Base-by-base conservation (phyloP, 768 basidiomycete genomes). In the Epithele typhae region DNA sequence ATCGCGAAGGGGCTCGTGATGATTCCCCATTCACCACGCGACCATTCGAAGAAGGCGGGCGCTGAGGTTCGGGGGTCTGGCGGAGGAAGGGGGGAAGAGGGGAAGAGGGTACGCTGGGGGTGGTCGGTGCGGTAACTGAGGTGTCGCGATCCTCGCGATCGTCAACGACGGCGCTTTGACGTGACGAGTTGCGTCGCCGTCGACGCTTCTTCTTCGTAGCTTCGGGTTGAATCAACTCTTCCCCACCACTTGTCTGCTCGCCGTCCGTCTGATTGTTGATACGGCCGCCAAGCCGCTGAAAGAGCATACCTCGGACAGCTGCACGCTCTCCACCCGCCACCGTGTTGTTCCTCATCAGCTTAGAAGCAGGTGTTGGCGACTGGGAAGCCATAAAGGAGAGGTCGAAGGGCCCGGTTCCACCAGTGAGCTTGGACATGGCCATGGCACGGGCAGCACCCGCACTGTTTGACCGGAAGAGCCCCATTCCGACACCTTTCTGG, bases 401-500 rank as follows among this genome's bases (percentile, higher is more conserved):
- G 48, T 86, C 84, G 51, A 80, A 78, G 4, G 74, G 69, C 51
- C 87, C 86, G 39, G 75, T 74, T 22, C 83, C 85, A 33, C 88
- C 87, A 1, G 86, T 92, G 45, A 96, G 71, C 62, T 92, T 93
- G 52, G 82, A 81, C 79, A 95, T 80, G 4, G 92, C 92, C 64
- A 81, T 69, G 56, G 79, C 76, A 38, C 85, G 77, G 18, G 86
- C 87, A n/a, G 88, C 59, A 1, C 62, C 74, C 10, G 81, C 89
- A 59, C 92, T 94, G 62, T 94, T 93, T 2, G 93, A 94, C 17
- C 93, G 83, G 59, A 89, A 83, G 3, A 96, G 76, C 14, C 85
- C 84, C 15, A 58, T 53, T 38, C 53, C 51, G 32, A 57, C 61
- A 49, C 52, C 60, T 58, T 73, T 79, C 60, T 84, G 83, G 30